Base-by-base conservation (phyloP, 192 early-diverging fungal species). In the Lobosporangium transversale region DNA sequence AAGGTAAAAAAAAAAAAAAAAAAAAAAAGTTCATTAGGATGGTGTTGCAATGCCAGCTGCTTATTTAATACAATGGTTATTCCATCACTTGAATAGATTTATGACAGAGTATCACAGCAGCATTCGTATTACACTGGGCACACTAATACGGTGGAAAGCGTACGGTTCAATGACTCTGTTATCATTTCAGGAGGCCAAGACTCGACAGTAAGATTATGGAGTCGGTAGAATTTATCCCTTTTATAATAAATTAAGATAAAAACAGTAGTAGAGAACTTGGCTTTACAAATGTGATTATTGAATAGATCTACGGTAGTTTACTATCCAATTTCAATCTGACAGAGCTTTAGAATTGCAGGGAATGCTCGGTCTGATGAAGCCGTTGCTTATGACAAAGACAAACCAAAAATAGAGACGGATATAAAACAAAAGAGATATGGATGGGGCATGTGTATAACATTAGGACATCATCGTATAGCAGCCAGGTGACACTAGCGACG, bases 131-230 rank as follows among this genome's bases (percentile, higher is more conserved):
- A 90, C 55, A 65, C 81, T 49, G 69, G 82, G 60, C 70, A 90
- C 68, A 81, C 79, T 31, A 59, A 83, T 62, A 55, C 70, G 18
- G 76, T 71, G 31, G 63, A 85, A 50, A 78, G 79, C 37, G 65
- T 85, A 42, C 73, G 74, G 44, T 73, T 82, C 59, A 80, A 70
- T 27, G 78, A 80, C 21, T 71, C 68, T 51, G 57, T 86, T 11
- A 64, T 90, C 24, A 62, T 84, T 1, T 88, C 86, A 47, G 91
- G 89, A 29, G 88, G 89, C 11, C 71, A 75, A 52, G 88, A 89
- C 48, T 88, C 85, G 2, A 71, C 87, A 15, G 85, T 93, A 26
- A 89, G 88, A 61, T 27, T 90, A 36, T 93, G 91, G 91, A 75
- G 80, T 37, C 78, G 88, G 50, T 88, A 62, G 44, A 29, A 12